Evolutionary conservation across 129 eudicot species (phyloP).

Genomic region (Ambrosia trifida): DNA sequence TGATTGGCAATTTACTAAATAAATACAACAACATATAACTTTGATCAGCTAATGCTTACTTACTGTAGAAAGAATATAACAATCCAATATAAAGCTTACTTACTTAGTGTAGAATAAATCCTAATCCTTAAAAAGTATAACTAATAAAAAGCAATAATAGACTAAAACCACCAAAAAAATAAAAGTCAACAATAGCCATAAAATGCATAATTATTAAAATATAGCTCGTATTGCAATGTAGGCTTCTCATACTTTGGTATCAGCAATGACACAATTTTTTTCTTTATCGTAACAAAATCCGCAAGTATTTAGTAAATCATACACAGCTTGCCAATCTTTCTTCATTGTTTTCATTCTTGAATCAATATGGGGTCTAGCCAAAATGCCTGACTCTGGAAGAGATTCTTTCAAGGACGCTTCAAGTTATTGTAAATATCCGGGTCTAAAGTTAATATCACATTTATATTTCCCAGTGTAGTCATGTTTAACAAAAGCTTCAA

Average conservation of each 20-base stretch:
- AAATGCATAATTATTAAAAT: too few relatives aligned
- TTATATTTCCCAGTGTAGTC: not conserved
- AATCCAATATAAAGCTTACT: too few relatives aligned
- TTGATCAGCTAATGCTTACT: too few relatives aligned
- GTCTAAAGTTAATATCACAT: not conserved
- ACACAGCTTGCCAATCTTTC: conserved; percentile 10
- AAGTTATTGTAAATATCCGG: not conserved
- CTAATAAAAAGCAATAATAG: too few relatives aligned
- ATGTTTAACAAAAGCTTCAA: conserved; percentile 9
- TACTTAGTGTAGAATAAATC: too few relatives aligned
- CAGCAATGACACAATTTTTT: not conserved
- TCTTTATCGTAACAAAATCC: not conserved
- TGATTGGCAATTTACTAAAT: too few relatives aligned
- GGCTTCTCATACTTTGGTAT: not conserved
- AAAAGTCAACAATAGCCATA: too few relatives aligned
- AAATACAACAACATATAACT: too few relatives aligned
- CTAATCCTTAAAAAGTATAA: too few relatives aligned
- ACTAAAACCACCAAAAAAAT: too few relatives aligned
- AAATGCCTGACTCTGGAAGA: not conserved
- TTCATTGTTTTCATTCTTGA: conserved; percentile 6
- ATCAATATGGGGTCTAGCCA: not conserved
- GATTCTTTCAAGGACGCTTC: conserved; percentile 6
- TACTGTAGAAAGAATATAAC: too few relatives aligned
- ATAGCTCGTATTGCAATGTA: too few relatives aligned
- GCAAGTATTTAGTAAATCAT: conserved; percentile 1